phyloP scores from a whole-genome alignment of 2,329 filamentous ascomycete species.

The Oidium heveae region DNA sequence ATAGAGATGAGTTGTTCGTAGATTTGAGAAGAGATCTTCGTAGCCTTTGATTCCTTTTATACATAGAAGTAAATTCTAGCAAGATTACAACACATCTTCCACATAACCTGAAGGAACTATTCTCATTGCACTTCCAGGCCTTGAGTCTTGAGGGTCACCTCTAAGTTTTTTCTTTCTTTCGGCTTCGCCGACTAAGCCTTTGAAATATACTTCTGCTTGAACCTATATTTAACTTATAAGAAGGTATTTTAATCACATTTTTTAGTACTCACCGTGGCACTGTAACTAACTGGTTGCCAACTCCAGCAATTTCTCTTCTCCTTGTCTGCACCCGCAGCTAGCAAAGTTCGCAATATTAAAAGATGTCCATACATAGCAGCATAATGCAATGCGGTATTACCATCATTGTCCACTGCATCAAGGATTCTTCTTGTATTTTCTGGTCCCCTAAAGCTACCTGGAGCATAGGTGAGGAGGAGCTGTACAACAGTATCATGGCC shows the following conservation, averaged over 20 bases:
- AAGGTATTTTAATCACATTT: background rate
- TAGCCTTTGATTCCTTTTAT: no score
- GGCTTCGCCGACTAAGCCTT: constrained; percentile 46
- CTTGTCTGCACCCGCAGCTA: constrained; percentile 55
- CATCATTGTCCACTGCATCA: constrained; percentile 35
- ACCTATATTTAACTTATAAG: background rate
- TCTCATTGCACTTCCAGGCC: constrained; percentile 4
- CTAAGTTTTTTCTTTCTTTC: constrained; percentile 29
- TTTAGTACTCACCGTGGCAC: constrained; percentile 1
- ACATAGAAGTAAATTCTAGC: no score
- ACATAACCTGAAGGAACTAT: background rate
- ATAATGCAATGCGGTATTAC: constrained; percentile 75
- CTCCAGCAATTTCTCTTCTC: constrained; percentile 47
- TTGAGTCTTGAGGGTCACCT: constrained; percentile 13
- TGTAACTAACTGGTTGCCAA: constrained; percentile 63
- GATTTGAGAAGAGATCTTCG: no score
- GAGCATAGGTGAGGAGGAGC: constrained; percentile 34
- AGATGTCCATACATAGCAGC: constrained; percentile 62
- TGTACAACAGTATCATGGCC: constrained; percentile 41
- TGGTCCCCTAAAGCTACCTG: constrained; percentile 9
- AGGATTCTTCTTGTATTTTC: constrained; percentile 11
- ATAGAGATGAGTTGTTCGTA: no score
- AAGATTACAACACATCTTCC: background rate
- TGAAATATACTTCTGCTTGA: constrained; percentile 66
- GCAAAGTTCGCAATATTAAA: constrained; percentile 48